phyloP scores from a whole-genome alignment of 108 stramenopile species.

The Pseudonitzschia multiseries region DNA sequence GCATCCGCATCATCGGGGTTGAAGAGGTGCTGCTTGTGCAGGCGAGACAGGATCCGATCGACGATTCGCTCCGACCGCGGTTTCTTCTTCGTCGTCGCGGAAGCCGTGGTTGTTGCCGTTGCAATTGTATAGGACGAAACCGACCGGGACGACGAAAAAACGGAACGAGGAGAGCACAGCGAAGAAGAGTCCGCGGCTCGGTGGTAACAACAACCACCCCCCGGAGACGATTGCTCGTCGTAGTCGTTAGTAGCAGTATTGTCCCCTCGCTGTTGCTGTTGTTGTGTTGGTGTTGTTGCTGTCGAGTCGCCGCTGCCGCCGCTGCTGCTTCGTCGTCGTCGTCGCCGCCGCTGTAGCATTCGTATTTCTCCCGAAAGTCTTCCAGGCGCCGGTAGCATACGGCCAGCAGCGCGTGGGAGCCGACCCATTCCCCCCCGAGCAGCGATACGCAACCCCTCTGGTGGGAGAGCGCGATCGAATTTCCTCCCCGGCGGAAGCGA shows the following conservation, averaged over 20 bases:
- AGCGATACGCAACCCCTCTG: not conserved
- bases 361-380: not conserved
- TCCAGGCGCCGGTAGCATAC: constrained; percentile 16
- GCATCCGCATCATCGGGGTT: not conserved
- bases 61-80: not conserved
- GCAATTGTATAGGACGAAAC: not conserved
- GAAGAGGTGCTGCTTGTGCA: not conserved
- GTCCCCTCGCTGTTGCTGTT: too few relatives aligned
- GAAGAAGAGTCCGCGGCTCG: too few relatives aligned
- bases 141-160: not conserved
- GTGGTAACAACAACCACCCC: too few relatives aligned
- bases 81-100: not conserved
- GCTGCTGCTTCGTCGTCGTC: too few relatives aligned
- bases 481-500: not conserved
- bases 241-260: not conserved
- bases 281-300: too few relatives aligned
- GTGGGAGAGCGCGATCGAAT: not conserved
- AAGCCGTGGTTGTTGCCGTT: not conserved
- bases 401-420: constrained; percentile 10
- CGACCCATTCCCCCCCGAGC: constrained; percentile 17
- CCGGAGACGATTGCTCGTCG: not conserved
- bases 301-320: too few relatives aligned
- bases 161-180: not conserved
- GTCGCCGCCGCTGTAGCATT: too few relatives aligned
- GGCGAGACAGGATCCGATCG: not conserved